Evolutionary conservation across 1,139 yeast species (phyloP), one percentile per base, ranked within the genome.

Genomic region (Meyerozyma elateridarum): DNA sequence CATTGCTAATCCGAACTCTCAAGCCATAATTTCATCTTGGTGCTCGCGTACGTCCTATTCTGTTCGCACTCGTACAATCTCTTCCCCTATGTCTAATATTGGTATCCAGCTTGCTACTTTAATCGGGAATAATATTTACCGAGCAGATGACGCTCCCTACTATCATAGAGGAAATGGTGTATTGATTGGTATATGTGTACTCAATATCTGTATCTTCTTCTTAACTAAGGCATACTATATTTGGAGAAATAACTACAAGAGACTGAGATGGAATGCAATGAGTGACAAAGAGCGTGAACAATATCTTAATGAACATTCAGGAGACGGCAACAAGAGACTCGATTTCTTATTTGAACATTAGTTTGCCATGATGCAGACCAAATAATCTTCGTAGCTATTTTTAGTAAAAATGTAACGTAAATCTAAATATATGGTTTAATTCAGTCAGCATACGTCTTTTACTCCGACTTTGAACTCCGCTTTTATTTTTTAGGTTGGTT

Each of bases 1-100:
- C 1, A 50, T 73, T 17, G 79, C 76, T 2, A 64, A 63, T 30
- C 74, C 75, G 0, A 76, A 74, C 36, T 60, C 64, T 19, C 73
- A 76, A 50, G 78, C 83, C 2, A 61, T 78, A 34, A 59, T 70
- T 42, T 79, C 77, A 28, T 59, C 77, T 4, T 76, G 84, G 79
- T 68, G 73, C 32, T 76, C 84, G 1, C 55, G 73, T 32, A 79
- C 79, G 43, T 66, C 85, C 8, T 74, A 76, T 41, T 64, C 79
- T 16, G 78, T 80, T 16, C 56, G 77, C 28, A 61, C 74, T 6
- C 61, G 88, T 44, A 71, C 85, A 0, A 70, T 79, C 8, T 64
- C 78, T 15, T 70, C 82, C 2, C 79, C 88, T 0, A 38, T 79
- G 22, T 77, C 76, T 50, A 81, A 79, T 46, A 77, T 79, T 60